These are phyloP conservation scores for Podaxis mareebaensis DNA, from an alignment of 768 basidiomycete species.

Conservation along the genomic window DNA sequence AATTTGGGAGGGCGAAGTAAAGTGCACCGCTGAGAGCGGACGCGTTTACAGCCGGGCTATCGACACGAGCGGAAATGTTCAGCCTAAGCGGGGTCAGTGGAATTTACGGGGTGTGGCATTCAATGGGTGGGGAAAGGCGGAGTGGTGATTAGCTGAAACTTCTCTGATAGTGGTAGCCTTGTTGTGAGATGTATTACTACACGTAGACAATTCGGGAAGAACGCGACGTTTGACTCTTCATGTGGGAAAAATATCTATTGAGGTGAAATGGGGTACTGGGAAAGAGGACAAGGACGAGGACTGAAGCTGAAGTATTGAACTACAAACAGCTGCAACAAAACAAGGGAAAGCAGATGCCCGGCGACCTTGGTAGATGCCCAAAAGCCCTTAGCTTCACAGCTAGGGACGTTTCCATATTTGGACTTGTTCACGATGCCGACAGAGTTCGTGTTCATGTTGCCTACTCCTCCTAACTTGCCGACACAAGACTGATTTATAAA, in stretches of 20 bases:
- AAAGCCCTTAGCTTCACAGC: too few relatives aligned
- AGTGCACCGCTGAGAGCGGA: constrained; percentile 32
- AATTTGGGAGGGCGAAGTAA: constrained; percentile 59
- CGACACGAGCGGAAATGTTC: constrained; percentile 49
- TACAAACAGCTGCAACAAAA: too few relatives aligned
- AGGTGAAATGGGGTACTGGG: too few relatives aligned
- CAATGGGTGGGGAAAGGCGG: constrained; percentile 49
- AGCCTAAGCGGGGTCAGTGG: constrained; percentile 54
- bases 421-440: background rate
- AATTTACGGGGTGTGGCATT: constrained; percentile 68
- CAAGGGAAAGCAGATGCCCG: too few relatives aligned
- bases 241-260: too few relatives aligned
- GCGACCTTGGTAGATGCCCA: too few relatives aligned
- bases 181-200: too few relatives aligned
- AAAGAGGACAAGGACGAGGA: too few relatives aligned
- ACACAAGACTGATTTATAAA: too few relatives aligned
- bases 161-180: background rate
- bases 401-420: background rate
- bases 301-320: too few relatives aligned
- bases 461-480: background rate
- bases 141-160: constrained; percentile 29
- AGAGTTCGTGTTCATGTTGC: background rate
- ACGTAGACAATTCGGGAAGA: too few relatives aligned
- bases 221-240: too few relatives aligned
- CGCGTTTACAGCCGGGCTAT: constrained; percentile 51